These are phyloP conservation scores for Hemileia vastatrix DNA, from an alignment of 1,284 basidiomycete genomes.

Conservation along the genomic window DNA sequence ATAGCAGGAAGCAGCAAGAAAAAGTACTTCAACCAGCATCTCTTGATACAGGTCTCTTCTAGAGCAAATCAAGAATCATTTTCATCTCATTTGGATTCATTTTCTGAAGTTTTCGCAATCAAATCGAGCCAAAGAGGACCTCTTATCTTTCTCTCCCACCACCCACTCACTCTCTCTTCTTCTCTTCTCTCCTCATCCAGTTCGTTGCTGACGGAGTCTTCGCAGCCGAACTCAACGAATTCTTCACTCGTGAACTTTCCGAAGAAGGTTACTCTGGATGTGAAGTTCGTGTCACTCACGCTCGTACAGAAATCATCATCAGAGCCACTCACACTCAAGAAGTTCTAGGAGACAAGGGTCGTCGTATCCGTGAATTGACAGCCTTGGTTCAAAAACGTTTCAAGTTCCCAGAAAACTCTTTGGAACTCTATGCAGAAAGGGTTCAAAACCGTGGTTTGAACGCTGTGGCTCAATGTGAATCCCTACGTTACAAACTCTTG, in stretches of 20 bases:
- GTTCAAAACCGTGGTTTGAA: conserved; percentile 45
- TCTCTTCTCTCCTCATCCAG: too few species aligned
- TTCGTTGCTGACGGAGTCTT: conserved; percentile 46
- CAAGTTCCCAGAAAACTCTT: conserved; percentile 43
- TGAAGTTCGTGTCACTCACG: conserved; percentile 44
- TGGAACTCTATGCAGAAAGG: conserved; percentile 46
- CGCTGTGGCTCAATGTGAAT: conserved; percentile 45
- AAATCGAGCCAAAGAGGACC: too few species aligned
- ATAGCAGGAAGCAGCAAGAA: too few species aligned
- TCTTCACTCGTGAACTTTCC: conserved; percentile 54
- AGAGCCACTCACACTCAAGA: conserved; percentile 45
- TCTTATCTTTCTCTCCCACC: not conserved
- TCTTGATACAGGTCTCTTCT: too few species aligned
- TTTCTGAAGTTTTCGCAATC: too few species aligned
- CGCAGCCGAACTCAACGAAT: conserved; percentile 96
- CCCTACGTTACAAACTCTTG: conserved; percentile 44
- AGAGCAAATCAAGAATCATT: too few species aligned
- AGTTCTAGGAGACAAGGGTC: conserved; percentile 45
- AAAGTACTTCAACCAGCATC: too few species aligned
- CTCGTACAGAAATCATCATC: conserved; percentile 45
- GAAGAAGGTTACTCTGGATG: conserved; percentile 45
- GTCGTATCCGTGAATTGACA: conserved; percentile 44
- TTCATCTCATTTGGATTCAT: too few species aligned
- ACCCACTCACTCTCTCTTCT: not conserved
- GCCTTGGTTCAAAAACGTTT: conserved; percentile 44